Evolutionary conservation across 331 rosid genomes (phyloP), one percentile per base, ranked within the genome.

Genomic region (Stylosanthes scabra): DNA sequence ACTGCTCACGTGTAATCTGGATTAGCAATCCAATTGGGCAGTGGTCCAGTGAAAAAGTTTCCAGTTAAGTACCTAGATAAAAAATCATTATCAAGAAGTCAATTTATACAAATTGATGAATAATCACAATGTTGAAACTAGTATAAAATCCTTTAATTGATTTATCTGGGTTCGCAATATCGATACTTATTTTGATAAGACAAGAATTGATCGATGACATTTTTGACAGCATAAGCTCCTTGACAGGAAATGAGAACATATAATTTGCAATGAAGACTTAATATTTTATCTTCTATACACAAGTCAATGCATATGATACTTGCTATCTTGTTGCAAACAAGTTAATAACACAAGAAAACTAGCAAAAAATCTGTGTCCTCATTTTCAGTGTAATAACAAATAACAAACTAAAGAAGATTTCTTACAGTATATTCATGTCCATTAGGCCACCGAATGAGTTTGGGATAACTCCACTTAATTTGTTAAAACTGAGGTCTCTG

Each of bases 41-140:
- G 75, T 5, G 78, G 9, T 79, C 98, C 98, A 66, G 71, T 83
- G 37, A 89, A 85, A 82, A 50, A 14, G 75, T 93, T 93, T 84
- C 96, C 89, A 13, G 90, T 79, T 59, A 93, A 85, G 78, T 84
- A 89, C 76, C 97, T 87, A 72, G 12, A 44, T 46, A 70, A 49
- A 66, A 20, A 20, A 65, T 47, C 34, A 58, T 62, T 47, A 66
- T 2, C 27, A 52, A 29, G 44, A 58, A 69, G 27, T 80, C 20
- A 89, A 62, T 72, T 59, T 56, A 40, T 11, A 41, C 8, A 64
- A 31, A 31, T 31, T 31, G 37, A 31, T 31, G 20, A 72, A 46
- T 47, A 55, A 40, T 12, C 44, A 62, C 62, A 31, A 3, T 62
- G 71, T 44, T 15, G 44, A 31, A 31, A 31, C 37, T 31, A 31